Evolutionary conservation across 1,284 basidiomycete genomes (phyloP).

Genomic region (Leccinum olivaceoglutinosum): DNA sequence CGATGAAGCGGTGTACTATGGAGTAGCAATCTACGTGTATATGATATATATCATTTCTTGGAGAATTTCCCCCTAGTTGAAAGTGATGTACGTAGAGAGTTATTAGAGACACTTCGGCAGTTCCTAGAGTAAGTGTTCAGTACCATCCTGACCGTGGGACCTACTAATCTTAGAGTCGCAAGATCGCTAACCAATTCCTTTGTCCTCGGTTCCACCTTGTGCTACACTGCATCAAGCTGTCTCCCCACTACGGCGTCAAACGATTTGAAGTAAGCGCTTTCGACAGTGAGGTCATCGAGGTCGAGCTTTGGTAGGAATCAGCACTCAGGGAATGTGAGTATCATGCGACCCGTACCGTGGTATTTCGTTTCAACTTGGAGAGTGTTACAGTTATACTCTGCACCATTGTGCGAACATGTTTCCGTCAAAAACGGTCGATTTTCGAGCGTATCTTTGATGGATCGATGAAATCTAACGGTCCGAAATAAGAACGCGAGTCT

Average conservation of each 20-base stretch:
- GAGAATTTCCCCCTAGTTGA: no score
- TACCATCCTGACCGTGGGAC: no score
- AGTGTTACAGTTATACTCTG: slow-evolving; percentile 94
- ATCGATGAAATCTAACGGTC: slow-evolving; percentile 76
- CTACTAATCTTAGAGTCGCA: slow-evolving; percentile 76
- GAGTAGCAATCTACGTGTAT: no score
- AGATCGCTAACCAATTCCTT: slow-evolving; percentile 91
- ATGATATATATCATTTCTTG: no score
- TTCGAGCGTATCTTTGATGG: slow-evolving; percentile 76
- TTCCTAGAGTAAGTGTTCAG: no score
- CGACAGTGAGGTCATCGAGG: slow-evolving; percentile 88
- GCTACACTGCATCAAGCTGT: slow-evolving; percentile 93
- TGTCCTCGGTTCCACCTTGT: slow-evolving; percentile 89
- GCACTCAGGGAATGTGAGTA: neutral
- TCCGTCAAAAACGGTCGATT: slow-evolving; percentile 50
- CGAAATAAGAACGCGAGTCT: neutral
- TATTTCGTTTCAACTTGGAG: slow-evolving; percentile 86
- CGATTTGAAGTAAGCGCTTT: slow-evolving; percentile 91
- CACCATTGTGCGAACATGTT: slow-evolving; percentile 85
- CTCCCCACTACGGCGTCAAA: slow-evolving; percentile 89
- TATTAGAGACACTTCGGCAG: no score
- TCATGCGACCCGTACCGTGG: slow-evolving; percentile 39
- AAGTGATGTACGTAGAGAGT: no score
- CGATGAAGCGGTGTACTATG: no score
- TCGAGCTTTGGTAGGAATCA: slow-evolving; percentile 63